Evolutionary conservation across 129 eudicot species (phyloP).

Genomic region (Escallonia rubra): DNA sequence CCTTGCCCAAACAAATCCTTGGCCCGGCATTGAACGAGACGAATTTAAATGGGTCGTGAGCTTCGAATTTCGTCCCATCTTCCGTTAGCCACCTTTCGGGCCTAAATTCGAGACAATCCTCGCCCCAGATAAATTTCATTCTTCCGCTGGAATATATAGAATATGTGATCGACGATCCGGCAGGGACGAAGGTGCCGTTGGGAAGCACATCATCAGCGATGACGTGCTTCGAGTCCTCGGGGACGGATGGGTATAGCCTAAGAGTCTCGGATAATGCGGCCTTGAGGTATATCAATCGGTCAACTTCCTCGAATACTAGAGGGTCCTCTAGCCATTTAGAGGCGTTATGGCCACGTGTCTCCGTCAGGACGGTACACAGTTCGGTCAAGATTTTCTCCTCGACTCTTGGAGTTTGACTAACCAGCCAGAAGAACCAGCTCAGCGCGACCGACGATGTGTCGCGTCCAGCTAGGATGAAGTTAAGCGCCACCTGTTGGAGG

Average conservation of each 20-base stretch:
- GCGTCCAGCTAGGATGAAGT: constrained; percentile 79
- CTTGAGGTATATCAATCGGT: constrained; percentile 44
- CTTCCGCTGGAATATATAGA: constrained; percentile 65
- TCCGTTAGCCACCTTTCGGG: constrained; percentile 69
- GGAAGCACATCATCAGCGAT: constrained; percentile 57
- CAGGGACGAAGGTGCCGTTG: constrained; percentile 64
- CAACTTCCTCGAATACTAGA: constrained; percentile 62
- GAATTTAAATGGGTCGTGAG: constrained; percentile 48
- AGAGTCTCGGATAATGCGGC: constrained; percentile 74
- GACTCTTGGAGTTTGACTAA: constrained; percentile 36
- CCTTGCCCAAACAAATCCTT: constrained; percentile 68
- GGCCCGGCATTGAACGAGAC: constrained; percentile 76
- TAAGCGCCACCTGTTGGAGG: constrained; percentile 66
- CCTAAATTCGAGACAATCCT: constrained; percentile 50
- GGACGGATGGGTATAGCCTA: constrained; percentile 69
- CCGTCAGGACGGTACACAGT: constrained; percentile 30
- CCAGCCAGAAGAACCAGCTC: constrained; percentile 74
- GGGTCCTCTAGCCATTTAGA: constrained; percentile 55
- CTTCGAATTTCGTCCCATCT: constrained; percentile 40
- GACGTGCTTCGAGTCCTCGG: constrained; percentile 73
- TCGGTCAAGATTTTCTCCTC: constrained; percentile 55
- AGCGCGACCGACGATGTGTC: constrained; percentile 83
- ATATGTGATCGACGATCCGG: constrained; percentile 60
- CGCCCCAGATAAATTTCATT: constrained; percentile 81
- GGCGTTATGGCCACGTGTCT: constrained; percentile 50